Base-by-base conservation (phyloP, 192 early-diverging fungal species). In the Obelidium mucronatum region DNA sequence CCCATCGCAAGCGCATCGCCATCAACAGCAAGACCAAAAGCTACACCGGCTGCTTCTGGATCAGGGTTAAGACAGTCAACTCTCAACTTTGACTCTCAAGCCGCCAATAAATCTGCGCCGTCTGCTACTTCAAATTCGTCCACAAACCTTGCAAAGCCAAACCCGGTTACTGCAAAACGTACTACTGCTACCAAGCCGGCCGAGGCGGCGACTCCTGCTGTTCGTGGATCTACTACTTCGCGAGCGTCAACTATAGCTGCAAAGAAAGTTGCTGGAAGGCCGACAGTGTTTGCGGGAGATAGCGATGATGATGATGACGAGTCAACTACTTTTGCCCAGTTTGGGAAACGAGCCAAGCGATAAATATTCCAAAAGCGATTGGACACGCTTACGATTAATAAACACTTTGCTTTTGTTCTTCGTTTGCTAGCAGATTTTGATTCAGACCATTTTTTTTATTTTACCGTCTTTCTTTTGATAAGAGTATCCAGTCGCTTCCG, bases 301-400 rank as follows among this genome's bases (percentile, higher is more conserved):
- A 52, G 42, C 3, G 67, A 69, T 36, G 63, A 65, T 13, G 67
- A 69, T 69, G 67, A 53, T 19, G 67, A 69, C 17, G 67, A 42
- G 24, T 17, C 22, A 39, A 66, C 37, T 17, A 66, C 37, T 15
- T 66, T 66, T 39, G 64, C 64, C 22, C 13, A 36, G 15, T 66
- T 66, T 66, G 64, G 64, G 22, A 66, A 66, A 40, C n/a, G n/a
- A n/a, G n/a, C n/a, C n/a, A n/a, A n/a, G n/a, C n/a, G n/a, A n/a
- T n/a, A n/a, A n/a, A n/a, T n/a, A n/a, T n/a, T n/a, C n/a, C n/a
- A n/a, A n/a, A n/a, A n/a, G n/a, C n/a, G n/a, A n/a, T n/a, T n/a
- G n/a, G n/a, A n/a, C n/a, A n/a, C n/a, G n/a, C n/a, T n/a, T n/a
- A n/a, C n/a, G n/a, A n/a, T n/a, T n/a, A n/a, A n/a, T n/a, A n/a